Base-by-base conservation (phyloP, 345 rosid species). In the Syzygium jambos region DNA sequence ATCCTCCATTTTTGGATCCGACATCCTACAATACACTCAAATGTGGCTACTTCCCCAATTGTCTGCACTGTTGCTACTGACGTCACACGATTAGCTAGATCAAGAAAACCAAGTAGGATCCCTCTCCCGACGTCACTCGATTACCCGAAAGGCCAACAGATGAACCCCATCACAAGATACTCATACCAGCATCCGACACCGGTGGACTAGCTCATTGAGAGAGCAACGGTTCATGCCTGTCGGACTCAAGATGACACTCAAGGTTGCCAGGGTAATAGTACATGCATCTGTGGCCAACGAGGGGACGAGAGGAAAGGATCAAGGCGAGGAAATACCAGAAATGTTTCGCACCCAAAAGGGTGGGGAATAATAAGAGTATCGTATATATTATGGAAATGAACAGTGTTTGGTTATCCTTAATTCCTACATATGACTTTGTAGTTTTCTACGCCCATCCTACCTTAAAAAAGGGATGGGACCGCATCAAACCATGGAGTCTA, bases 111-210 rank as follows among this genome's bases (percentile, higher is more conserved):
- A 16, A 34, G 78, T 34, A 30, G 78, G 23, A 68, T 30, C 21
- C 21, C 41, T 68, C 43, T 68, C 43, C 17, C 6, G 0, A 15
- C 22, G 11, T 63, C 5, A 14, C 38, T 11, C 30, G 17, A 65
- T 68, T 34, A 30, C 46, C 38, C 9, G 13, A 68, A 2, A 17
- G 78, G 46, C 22, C 13, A 17, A 34, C 0, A 68, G 0, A 34
- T 68, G 4, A 34, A 34, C 13, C 1, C 13, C 1, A 0, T 34
- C 3, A 68, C 25, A 34, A 17, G 11, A 68, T 17, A 9, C 3
- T n/a, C 13, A 7, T 16, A 16, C 46, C 1, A 10, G 0, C 4
- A 8, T 34, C 13, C 13, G 3, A 2, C 78, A 9, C 3, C 25
- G 1, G 13, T 17, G 3, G 3, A 34, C 23, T 38, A 17, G 2